Percentiles rank a stretch among this genome's conserved stretches.
Conservation (phyloP, 2,329 filamentous ascomycete genomes). For the Venturia aucupariae region DNA sequence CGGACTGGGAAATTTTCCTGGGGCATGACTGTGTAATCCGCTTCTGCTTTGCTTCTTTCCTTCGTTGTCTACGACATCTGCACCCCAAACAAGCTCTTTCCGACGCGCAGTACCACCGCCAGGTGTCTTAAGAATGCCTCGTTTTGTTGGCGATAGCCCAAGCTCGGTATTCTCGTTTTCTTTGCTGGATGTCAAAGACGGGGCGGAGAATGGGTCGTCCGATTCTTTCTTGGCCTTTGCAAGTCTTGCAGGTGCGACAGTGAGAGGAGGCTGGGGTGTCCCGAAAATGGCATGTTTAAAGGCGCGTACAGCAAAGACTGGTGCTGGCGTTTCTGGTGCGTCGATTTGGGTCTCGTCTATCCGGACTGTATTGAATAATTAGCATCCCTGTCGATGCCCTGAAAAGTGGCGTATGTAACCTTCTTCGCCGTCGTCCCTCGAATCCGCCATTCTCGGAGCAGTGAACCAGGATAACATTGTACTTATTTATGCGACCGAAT, state of each 20-base stretch:
- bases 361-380: neutral
- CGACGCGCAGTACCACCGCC: constrained; percentile 47
- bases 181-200: neutral
- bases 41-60: constrained; percentile 37
- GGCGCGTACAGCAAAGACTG: constrained; percentile 57
- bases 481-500: constrained; percentile 3
- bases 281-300: constrained; percentile 58
- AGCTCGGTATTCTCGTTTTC: neutral
- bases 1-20: constrained; percentile 42
- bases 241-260: constrained; percentile 1
- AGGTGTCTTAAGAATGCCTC: constrained; percentile 56
- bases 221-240: neutral
- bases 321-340: constrained; percentile 54
- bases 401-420: neutral
- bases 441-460: constrained; percentile 20
- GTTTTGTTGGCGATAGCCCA: constrained; percentile 28
- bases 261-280: constrained; percentile 41
- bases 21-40: constrained; percentile 38
- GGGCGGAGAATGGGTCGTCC: neutral
- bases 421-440: neutral
- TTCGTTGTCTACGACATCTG: constrained; percentile 48
- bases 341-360: constrained; percentile 29
- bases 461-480: constrained; percentile 28
- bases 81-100: constrained; percentile 54
- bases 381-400: neutral